A percentile compares a stretch with the other conserved stretches of the same genome.
These are phyloP conservation scores for Parathielavia appendiculata DNA, from an alignment of 495 filamentous ascomycete species.

Conservation along the genomic window DNA sequence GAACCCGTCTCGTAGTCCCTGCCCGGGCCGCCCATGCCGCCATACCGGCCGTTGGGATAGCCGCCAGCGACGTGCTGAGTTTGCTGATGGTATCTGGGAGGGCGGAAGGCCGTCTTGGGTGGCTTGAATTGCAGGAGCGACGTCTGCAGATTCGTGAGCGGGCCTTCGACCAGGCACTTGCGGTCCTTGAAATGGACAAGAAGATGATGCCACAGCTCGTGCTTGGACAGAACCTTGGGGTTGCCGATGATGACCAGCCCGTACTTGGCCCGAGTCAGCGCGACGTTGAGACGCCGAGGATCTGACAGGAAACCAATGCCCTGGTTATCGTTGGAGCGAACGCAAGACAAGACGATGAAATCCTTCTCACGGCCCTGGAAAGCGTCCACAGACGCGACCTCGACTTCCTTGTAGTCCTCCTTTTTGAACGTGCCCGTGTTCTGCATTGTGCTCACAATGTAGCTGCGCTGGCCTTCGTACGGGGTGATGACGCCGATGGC, in stretches of 20 bases:
- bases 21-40: conserved; percentile 46
- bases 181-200: conserved; percentile 96
- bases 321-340: conserved; percentile 98
- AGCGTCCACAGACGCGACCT: conserved; percentile 96
- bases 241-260: conserved; percentile 95
- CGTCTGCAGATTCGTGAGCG: conserved; percentile 91
- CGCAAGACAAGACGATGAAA: conserved; percentile 96
- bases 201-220: conserved; percentile 96
- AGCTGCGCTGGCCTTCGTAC: conserved; percentile 97
- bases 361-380: conserved; percentile 99
- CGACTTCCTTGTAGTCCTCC: conserved; percentile 97
- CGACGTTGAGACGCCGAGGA: conserved; percentile 97
- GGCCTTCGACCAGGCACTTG: conserved; percentile 93
- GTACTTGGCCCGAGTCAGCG: conserved; percentile 93
- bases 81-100: conserved; percentile 61
- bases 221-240: conserved; percentile 95
- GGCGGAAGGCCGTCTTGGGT: conserved; percentile 87
- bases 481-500: conserved; percentile 98
- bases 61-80: conserved; percentile 48
- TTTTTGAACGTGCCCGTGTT: conserved; percentile 96
- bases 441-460: conserved; percentile 98
- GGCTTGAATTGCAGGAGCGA: conserved; percentile 92
- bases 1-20: conserved; percentile 85
- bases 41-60: conserved; percentile 50
- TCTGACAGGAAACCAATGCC: conserved; percentile 99